Conservation (phyloP, 1,284 basidiomycete species). For the Trametes versicolor region DNA sequence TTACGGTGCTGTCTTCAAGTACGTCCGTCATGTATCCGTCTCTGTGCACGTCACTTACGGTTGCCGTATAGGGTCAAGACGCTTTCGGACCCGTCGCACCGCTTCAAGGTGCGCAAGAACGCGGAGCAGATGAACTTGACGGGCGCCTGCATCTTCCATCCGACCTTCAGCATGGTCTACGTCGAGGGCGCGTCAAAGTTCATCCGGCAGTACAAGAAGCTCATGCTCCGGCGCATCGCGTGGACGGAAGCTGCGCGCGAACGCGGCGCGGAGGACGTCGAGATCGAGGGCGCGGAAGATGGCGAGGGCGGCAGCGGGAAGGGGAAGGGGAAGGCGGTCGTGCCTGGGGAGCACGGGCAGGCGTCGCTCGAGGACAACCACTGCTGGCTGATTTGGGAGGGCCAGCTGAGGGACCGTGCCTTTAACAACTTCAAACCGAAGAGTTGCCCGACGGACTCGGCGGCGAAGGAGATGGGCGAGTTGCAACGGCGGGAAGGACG, state of each 20-base stretch:
- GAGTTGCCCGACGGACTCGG: conserved; percentile 86
- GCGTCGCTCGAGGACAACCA: conserved; percentile 84
- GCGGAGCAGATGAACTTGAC: conserved; percentile 91
- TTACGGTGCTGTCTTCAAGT: conserved; percentile 91
- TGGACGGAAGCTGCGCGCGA: conserved; percentile 95
- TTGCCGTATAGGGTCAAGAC: conserved; percentile 76
- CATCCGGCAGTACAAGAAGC: conserved; percentile 87
- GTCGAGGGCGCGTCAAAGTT: conserved; percentile 93
- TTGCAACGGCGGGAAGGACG: no score
- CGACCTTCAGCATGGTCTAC: conserved; percentile 89
- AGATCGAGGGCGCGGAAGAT: conserved; percentile 62
- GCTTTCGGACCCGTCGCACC: conserved; percentile 91
- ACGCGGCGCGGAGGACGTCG: conserved; percentile 76
- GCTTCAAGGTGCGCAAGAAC: conserved; percentile 97
- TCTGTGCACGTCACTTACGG: conserved; percentile 4
- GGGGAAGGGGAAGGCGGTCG: conserved; percentile 45
- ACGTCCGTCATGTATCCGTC: conserved; percentile 44
- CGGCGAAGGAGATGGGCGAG: conserved; percentile 88
- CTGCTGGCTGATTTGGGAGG: conserved; percentile 95
- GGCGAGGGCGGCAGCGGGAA: conserved; percentile 42
- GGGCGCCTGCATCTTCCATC: conserved; percentile 91
- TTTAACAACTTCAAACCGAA: conserved; percentile 87
- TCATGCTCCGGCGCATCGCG: conserved; percentile 90
- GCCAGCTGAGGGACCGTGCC: conserved; percentile 83
- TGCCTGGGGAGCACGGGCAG: conserved; percentile 45